These are phyloP conservation scores for Solanum chiquidenum DNA, from an alignment of 257 asterid species.

Conservation along the genomic window DNA sequence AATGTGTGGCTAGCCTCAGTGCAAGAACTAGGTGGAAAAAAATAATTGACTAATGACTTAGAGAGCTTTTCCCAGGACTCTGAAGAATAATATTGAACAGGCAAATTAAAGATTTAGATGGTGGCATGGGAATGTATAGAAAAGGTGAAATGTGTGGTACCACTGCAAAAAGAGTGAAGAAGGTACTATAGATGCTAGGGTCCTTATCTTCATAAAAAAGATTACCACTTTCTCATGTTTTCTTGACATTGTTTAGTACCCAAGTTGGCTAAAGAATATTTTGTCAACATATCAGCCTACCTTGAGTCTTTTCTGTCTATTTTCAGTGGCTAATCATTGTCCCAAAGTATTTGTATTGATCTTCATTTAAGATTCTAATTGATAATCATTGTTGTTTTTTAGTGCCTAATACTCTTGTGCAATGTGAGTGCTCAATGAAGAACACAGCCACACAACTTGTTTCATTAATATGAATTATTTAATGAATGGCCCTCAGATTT, in stretches of 20 bases:
- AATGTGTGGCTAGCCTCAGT: neutral
- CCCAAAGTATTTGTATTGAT: neutral
- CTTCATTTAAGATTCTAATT: neutral
- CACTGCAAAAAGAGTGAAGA: neutral
- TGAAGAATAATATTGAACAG: neutral
- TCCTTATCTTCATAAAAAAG: neutral
- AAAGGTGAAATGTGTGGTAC: neutral
- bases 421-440: neutral
- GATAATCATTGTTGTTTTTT: neutral
- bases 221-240: neutral
- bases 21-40: neutral
- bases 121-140: neutral
- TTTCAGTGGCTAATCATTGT: slow-evolving; percentile 2
- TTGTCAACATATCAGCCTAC: neutral
- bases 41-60: neutral
- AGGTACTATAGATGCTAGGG: neutral
- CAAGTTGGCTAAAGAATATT: neutral
- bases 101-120: neutral
- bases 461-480: neutral
- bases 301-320: neutral
- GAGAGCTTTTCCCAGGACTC: neutral
- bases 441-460: neutral
- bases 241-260: neutral
- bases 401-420: neutral
- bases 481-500: neutral